These are phyloP conservation scores for Cucurbitaria berberidis DNA, from an alignment of 2,329 filamentous ascomycete species.

Conservation along the genomic window DNA sequence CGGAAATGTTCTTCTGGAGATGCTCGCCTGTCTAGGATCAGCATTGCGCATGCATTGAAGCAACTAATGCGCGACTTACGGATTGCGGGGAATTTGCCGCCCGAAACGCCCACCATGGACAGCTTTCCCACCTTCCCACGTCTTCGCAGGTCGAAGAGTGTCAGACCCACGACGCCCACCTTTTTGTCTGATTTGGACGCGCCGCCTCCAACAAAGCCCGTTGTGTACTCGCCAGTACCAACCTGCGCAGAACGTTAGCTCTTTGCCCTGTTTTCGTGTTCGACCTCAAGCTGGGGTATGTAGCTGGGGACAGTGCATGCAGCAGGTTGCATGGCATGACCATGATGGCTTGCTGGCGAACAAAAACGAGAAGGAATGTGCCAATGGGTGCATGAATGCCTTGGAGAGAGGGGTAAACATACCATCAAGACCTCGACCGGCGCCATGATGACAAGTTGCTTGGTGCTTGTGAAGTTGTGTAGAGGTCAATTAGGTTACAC, in stretches of 20 bases:
- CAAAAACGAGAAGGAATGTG: constrained; percentile 2
- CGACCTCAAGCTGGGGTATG: not conserved
- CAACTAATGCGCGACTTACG: constrained; percentile 59
- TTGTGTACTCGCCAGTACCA: constrained; percentile 96
- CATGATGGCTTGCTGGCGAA: constrained; percentile 10
- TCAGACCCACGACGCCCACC: constrained; percentile 89
- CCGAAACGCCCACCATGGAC: constrained; percentile 88
- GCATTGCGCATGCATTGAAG: constrained; percentile 5
- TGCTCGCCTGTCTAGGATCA: constrained; percentile 69
- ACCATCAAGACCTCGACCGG: constrained; percentile 59
- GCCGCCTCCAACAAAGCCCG: constrained; percentile 85
- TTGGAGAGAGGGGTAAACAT: constrained; percentile 25
- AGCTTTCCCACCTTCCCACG: constrained; percentile 86
- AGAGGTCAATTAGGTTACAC: constrained; percentile 7
- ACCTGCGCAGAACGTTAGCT: constrained; percentile 56
- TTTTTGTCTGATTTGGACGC: constrained; percentile 93
- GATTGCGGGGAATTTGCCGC: constrained; percentile 89
- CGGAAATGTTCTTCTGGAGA: constrained; percentile 82
- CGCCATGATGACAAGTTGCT: constrained; percentile 48
- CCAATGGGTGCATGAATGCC: not conserved
- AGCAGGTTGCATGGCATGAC: constrained; percentile 14
- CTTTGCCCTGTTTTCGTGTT: not conserved
- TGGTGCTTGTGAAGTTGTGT: not conserved
- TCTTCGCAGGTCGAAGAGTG: constrained; percentile 84
- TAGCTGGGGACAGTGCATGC: constrained; percentile 7